Evolutionary conservation across 2,329 filamentous ascomycete species (phyloP).

Genomic region (Elsinoe arachidis): DNA sequence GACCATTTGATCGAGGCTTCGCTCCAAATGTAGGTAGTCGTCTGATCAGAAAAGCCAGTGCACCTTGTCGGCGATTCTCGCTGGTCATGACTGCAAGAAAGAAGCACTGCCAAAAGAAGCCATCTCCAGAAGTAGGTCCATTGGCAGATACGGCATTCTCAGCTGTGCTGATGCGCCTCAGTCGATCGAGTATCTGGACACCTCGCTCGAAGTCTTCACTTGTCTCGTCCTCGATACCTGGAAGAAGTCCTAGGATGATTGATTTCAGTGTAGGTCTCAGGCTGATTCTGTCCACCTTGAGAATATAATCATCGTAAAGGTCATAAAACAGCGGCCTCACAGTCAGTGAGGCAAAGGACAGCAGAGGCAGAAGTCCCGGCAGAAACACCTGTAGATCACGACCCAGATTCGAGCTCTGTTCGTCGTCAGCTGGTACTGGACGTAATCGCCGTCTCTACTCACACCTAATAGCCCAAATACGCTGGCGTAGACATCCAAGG

Average conservation of each 20-base stretch:
- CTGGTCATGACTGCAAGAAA: conserved; percentile 91
- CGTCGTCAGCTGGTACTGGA: conserved; percentile 12
- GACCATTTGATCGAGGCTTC: conserved; percentile 5
- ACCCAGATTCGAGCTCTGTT: conserved; percentile 43
- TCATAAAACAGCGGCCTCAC: conserved; percentile 80
- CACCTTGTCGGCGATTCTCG: conserved; percentile 72
- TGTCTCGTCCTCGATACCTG: conserved; percentile 89
- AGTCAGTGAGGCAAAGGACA: conserved; percentile 90
- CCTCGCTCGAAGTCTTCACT: conserved; percentile 95
- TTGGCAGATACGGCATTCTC: conserved; percentile 41
- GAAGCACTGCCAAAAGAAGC: conserved; percentile 97
- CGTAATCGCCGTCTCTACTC: conserved; percentile 20
- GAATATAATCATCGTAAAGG: conserved; percentile 70
- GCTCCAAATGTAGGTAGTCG: conserved; percentile 59
- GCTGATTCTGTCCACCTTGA: conserved; percentile 59
- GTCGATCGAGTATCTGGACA: conserved; percentile 64
- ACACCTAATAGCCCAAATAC: conserved; percentile 80
- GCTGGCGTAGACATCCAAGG: conserved; percentile 84
- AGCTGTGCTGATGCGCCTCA: conserved; percentile 58
- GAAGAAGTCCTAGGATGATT: conserved; percentile 77
- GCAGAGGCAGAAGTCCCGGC: conserved; percentile 75
- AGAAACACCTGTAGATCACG: conserved; percentile 79
- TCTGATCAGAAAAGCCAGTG: conserved; percentile 75
- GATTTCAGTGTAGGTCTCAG: conserved; percentile 85
- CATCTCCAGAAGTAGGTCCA: conserved; percentile 48